Percentiles rank a stretch among this genome's conserved stretches.
phyloP scores from a whole-genome alignment of 805 yeast species.

The Suhomyces sp. region DNA sequence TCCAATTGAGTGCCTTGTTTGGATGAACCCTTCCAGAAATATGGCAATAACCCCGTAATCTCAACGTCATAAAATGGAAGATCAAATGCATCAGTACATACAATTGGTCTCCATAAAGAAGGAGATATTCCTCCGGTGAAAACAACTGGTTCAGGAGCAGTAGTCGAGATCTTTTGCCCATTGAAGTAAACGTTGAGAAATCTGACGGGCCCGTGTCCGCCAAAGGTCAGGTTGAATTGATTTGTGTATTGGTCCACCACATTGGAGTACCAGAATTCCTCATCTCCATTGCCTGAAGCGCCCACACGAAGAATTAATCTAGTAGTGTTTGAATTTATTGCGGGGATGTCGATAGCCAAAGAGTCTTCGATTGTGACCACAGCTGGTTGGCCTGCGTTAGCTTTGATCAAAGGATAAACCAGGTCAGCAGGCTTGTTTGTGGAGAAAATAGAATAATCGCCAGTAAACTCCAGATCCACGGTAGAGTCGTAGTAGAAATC shows the following conservation, averaged over 20 bases:
- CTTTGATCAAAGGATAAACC: slow-evolving; percentile 36
- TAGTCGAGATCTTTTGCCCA: slow-evolving; percentile 57
- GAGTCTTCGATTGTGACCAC: slow-evolving; percentile 19
- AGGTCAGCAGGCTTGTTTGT: slow-evolving; percentile 37
- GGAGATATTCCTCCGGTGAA: slow-evolving; percentile 85
- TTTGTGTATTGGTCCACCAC: slow-evolving; percentile 47
- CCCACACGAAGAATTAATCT: slow-evolving; percentile 57
- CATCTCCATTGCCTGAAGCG: slow-evolving; percentile 74
- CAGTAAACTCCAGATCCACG: background rate
- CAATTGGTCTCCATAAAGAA: slow-evolving; percentile 77
- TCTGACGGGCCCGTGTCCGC: slow-evolving; percentile 73
- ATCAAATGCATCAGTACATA: slow-evolving; percentile 72
- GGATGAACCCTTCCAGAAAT: slow-evolving; percentile 50
- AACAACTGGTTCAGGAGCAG: slow-evolving; percentile 69
- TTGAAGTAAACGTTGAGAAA: slow-evolving; percentile 61
- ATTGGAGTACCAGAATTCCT: slow-evolving; percentile 82
- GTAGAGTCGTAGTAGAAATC: slow-evolving; percentile 43
- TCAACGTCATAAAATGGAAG: slow-evolving; percentile 70
- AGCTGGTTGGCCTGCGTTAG: background rate
- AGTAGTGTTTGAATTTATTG: slow-evolving; percentile 55
- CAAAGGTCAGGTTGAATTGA: slow-evolving; percentile 40
- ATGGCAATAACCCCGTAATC: slow-evolving; percentile 66
- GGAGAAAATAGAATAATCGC: slow-evolving; percentile 21
- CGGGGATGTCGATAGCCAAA: slow-evolving; percentile 42
- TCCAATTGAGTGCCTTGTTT: slow-evolving; percentile 27